These are phyloP conservation scores for Amoebophrya sp. DNA, from an alignment of 169 alveolate species.

Conservation along the genomic window DNA sequence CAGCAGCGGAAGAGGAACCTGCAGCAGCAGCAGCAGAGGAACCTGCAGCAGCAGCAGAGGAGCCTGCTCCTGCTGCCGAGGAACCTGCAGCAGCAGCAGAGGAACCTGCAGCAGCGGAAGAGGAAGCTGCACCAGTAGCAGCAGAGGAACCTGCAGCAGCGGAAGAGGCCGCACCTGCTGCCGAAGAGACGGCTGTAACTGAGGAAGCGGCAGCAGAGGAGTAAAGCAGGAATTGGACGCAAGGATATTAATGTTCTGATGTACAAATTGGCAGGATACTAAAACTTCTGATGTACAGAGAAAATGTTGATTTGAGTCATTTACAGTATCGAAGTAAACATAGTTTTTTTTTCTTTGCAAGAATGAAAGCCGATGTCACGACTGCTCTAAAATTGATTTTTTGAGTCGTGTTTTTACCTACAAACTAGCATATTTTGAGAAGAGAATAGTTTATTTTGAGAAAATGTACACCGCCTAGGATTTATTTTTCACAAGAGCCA, in stretches of 20 bases:
- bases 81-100: background rate
- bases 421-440: too few relatives aligned
- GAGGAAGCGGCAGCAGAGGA: background rate
- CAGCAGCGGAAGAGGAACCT: background rate
- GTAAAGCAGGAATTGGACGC: too few relatives aligned
- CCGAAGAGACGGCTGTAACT: background rate
- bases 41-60: background rate
- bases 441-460: too few relatives aligned
- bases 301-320: background rate
- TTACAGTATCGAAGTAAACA: background rate
- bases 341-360: too few relatives aligned
- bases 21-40: too few relatives aligned
- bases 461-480: too few relatives aligned
- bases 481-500: too few relatives aligned
- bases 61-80: background rate
- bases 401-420: too few relatives aligned
- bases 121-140: constrained; percentile 12
- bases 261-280: background rate
- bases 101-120: background rate
- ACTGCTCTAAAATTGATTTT: background rate
- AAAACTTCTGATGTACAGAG: background rate
- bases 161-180: background rate
- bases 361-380: background rate
- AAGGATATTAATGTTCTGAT: too few relatives aligned
- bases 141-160: background rate